Percentiles rank a stretch among this genome's conserved stretches.
Conservation (phyloP, 352 stramenopile genomes). For the Phytophthora meadii region DNA sequence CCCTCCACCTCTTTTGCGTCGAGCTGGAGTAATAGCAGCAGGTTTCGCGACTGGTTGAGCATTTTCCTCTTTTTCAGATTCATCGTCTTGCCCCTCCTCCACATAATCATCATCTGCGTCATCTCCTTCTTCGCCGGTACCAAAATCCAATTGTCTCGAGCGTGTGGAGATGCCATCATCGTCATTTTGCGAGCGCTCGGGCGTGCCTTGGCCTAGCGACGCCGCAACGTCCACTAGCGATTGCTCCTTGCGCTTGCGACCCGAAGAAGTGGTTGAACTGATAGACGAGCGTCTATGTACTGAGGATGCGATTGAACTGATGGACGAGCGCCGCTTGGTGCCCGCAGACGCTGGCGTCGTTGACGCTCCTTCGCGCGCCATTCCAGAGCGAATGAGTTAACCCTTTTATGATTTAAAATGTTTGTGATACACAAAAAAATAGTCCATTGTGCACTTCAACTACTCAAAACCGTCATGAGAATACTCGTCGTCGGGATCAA, state of each 20-base stretch:
- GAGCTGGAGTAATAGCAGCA: background rate
- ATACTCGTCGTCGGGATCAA: conserved; percentile 31
- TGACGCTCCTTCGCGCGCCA: too few species aligned
- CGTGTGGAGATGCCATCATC: conserved; percentile 20
- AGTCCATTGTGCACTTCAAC: conserved; percentile 29
- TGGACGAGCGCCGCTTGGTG: background rate
- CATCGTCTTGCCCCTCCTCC: background rate
- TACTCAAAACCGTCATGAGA: conserved; percentile 57
- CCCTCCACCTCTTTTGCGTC: conserved; percentile 11
- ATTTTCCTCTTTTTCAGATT: background rate
- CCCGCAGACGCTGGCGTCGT: too few species aligned
- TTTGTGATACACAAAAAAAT: conserved; percentile 11
- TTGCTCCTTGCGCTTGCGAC: conserved; percentile 28
- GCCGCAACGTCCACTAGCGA: conserved; percentile 23
- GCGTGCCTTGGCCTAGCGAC: conserved; percentile 28
- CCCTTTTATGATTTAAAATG: background rate
- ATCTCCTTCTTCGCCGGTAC: conserved; percentile 22
- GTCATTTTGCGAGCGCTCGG: conserved; percentile 7
- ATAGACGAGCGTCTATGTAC: conserved; percentile 18
- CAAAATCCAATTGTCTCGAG: conserved; percentile 47
- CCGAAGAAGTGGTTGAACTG: conserved; percentile 31
- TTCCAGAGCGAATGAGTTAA: too few species aligned
- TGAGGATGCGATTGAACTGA: conserved; percentile 1
- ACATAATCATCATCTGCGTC: background rate
- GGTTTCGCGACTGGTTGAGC: background rate